Evolutionary conservation across 768 basidiomycete genomes (phyloP), one percentile per base, ranked within the genome.

Genomic region (Pleurotus sapidus): DNA sequence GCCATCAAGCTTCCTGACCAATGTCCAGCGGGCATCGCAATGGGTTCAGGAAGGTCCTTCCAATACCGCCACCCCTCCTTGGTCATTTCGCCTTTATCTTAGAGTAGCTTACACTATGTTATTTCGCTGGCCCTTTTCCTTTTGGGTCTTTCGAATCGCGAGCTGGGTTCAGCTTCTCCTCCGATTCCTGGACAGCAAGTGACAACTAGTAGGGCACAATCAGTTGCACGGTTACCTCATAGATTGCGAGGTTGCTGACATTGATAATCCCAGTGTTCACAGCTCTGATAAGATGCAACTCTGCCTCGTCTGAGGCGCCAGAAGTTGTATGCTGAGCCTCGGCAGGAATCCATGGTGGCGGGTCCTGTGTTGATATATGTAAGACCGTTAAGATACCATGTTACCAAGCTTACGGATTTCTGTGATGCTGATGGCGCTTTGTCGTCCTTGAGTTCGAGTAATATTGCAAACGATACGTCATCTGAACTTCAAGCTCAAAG

Each of bases 221-320:
- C 11, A 47, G 20, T 40, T 38, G 49, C 17, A 17, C 25, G 34
- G 5, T 58, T 1, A 17, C 20, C 5, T 15, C 20, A 43, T 17
- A 24, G 24, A 43, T 17, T 25, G 5, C 37, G 14, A 6, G 57
- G n/a, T 20, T 30, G 64, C 83, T 64, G 66, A 87, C 92, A 66
- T 88, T 91, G 51, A 94, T 82, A 45, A 94, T 82, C 3, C 91
- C 91, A 1, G 91, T 93, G 63, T 92, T 89, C 5, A 93, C 89
- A 11, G 87, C 87, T 20, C 91, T 80, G 54, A 94, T 72, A 74
- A 92, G 79, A 62, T 89, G 86, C 15, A 91, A 71, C 67, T 92
- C 86, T 24, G 88, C 82, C 39, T 82, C 70, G 27, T 89, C 84
- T n/a, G 83, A 76, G 14, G 77, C 73, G 12, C 84, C 89, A 14